Conservation (phyloP, 2,329 filamentous ascomycete genomes). For the Daldinia eschscholtzii region DNA sequence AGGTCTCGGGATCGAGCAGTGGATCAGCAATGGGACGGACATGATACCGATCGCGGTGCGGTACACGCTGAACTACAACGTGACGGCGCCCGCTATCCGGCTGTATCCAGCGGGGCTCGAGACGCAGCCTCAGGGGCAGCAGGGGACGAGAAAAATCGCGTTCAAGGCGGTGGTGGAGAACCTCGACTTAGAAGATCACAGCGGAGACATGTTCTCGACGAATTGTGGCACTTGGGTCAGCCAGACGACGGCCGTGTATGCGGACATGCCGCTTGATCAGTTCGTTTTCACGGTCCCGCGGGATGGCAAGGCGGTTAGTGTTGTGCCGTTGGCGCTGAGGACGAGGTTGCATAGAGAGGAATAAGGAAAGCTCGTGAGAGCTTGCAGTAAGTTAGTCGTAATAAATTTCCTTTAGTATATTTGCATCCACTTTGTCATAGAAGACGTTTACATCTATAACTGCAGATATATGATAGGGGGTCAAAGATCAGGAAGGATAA, state of each 20-base stretch:
- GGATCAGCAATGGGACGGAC: slow-evolving; percentile 51
- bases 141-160: slow-evolving; percentile 35
- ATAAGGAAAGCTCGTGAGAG: not conserved
- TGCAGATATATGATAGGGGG: not conserved
- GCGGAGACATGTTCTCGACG: slow-evolving; percentile 48
- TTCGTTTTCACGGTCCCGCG: slow-evolving; percentile 48
- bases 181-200: slow-evolving; percentile 39
- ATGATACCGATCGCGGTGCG: slow-evolving; percentile 47
- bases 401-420: not conserved
- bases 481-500: too few relatives aligned
- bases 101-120: slow-evolving; percentile 50
- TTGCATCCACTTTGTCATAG: not conserved
- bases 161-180: slow-evolving; percentile 51
- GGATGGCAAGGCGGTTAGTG: slow-evolving; percentile 42
- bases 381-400: not conserved
- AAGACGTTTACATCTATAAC: not conserved
- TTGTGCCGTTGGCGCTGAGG: slow-evolving; percentile 48
- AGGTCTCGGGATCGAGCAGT: slow-evolving; percentile 46
- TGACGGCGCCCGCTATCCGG: slow-evolving; percentile 46
- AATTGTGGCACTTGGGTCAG: slow-evolving; percentile 51
- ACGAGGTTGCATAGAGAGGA: slow-evolving; percentile 37
- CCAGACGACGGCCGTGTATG: slow-evolving; percentile 48
- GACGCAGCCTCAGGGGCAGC: slow-evolving; percentile 14
- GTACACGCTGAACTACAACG: slow-evolving; percentile 48
- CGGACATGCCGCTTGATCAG: slow-evolving; percentile 50